Percentiles rank a stretch among this genome's conserved stretches.
Conservation (phyloP, 495 filamentous ascomycete species). For the Aspergillus conjunctus region DNA sequence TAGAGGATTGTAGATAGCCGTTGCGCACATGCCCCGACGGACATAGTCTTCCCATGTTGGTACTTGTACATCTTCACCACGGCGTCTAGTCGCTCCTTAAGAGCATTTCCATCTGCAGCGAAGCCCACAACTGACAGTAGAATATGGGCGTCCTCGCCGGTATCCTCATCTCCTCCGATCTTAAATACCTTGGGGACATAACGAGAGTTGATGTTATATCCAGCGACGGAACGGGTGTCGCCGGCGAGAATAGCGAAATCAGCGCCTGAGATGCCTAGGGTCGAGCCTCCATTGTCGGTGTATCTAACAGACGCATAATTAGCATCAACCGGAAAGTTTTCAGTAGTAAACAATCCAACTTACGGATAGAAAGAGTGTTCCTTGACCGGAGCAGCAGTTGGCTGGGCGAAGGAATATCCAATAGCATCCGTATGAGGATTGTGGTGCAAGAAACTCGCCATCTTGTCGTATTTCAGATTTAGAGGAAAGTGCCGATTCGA, state of each 20-base stretch:
- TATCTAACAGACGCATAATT: constrained; percentile 61
- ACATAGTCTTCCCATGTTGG: constrained; percentile 91
- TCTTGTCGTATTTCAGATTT: constrained; percentile 26
- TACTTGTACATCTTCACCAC: constrained; percentile 97
- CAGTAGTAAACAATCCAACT: constrained; percentile 28
- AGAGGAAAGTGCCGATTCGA: constrained; percentile 6
- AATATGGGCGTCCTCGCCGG: constrained; percentile 79
- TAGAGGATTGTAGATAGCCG: constrained; percentile 92
- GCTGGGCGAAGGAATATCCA: constrained; percentile 64
- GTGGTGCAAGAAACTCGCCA: constrained; percentile 51
- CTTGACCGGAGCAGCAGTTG: constrained; percentile 51
- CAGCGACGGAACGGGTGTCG: constrained; percentile 90
- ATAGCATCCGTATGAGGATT: constrained; percentile 45
- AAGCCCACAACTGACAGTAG: constrained; percentile 94
- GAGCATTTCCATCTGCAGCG: constrained; percentile 85
- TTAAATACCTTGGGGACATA: constrained; percentile 94
- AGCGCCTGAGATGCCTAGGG: constrained; percentile 88
- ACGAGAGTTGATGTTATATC: constrained; percentile 98
- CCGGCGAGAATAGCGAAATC: constrained; percentile 95
- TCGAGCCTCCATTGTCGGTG: constrained; percentile 96
- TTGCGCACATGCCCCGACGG: constrained; percentile 89
- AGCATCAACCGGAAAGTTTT: constrained; percentile 13
- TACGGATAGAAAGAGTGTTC: constrained; percentile 96
- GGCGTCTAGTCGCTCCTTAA: constrained; percentile 86
- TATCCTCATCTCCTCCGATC: constrained; percentile 86